These are phyloP conservation scores for Fusarium gaditjirri DNA, from an alignment of 2,329 filamentous ascomycete genomes.

Conservation along the genomic window DNA sequence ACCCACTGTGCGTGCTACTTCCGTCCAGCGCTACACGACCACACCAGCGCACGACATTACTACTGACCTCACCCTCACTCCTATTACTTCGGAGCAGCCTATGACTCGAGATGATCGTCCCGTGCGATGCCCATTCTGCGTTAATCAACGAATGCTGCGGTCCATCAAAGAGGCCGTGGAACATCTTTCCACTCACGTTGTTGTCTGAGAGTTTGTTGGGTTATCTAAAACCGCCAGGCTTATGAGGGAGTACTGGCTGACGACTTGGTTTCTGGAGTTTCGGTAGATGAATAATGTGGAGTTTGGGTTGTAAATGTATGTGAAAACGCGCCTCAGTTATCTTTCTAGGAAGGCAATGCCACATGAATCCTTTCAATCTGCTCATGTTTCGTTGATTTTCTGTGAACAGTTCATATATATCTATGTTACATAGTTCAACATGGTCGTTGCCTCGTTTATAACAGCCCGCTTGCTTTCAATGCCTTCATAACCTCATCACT, in stretches of 20 bases:
- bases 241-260: not conserved
- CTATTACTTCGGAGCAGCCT: conserved; percentile 62
- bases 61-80: conserved; percentile 63
- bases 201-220: conserved; percentile 51
- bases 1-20: conserved; percentile 43
- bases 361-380: not conserved
- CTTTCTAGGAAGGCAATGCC: not conserved
- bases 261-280: conserved; percentile 23
- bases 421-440: conserved; percentile 17
- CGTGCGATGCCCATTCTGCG: conserved; percentile 68
- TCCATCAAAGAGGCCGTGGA: conserved; percentile 71
- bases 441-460: conserved; percentile 19
- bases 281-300: conserved; percentile 16
- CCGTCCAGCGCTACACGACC: conserved; percentile 49
- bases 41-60: conserved; percentile 50
- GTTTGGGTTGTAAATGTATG: conserved; percentile 5
- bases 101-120: conserved; percentile 60
- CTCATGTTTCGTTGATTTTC: not conserved
- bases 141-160: conserved; percentile 70
- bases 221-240: not conserved
- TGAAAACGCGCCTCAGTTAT: conserved; percentile 4
- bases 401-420: conserved; percentile 4
- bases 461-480: conserved; percentile 55
- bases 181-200: conserved; percentile 70
- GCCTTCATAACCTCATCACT: conserved; percentile 56